phyloP scores from a whole-genome alignment of 116 monocot species.

The Dioscorea cayenensis region DNA sequence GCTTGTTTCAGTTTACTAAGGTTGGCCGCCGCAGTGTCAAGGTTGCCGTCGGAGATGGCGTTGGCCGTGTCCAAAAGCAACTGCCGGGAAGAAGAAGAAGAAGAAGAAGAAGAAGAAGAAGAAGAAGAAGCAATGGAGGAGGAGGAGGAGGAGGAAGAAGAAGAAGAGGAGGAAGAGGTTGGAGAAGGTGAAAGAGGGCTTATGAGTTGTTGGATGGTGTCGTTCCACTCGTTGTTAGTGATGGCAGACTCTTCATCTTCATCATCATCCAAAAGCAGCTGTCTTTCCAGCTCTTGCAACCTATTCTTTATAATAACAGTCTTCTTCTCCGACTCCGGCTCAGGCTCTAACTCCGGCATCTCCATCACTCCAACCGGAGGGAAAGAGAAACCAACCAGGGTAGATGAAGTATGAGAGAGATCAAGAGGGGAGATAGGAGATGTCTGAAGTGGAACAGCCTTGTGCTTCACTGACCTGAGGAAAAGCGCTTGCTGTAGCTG shows the following conservation, averaged over 20 bases:
- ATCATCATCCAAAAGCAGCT: slow-evolving; percentile 46
- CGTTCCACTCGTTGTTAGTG: slow-evolving; percentile 33
- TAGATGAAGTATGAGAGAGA: neutral
- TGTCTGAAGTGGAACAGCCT: slow-evolving; percentile 7
- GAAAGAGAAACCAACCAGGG: too few species aligned
- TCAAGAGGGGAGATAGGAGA: slow-evolving; percentile 20
- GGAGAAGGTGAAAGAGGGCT: slow-evolving; percentile 27
- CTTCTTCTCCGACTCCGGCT: slow-evolving; percentile 1
- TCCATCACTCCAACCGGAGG: too few species aligned
- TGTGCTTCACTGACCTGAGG: slow-evolving; percentile 35
- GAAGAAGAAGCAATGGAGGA: neutral
- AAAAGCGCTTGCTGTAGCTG: slow-evolving; percentile 5
- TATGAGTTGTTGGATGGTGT: slow-evolving; percentile 38
- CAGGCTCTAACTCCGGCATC: too few species aligned
- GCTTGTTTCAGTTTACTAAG: slow-evolving; percentile 25
- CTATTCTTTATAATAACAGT: slow-evolving; percentile 17
- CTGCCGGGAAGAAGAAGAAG: slow-evolving; percentile 27
- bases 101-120: slow-evolving; percentile 12
- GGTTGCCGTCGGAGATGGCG: slow-evolving; percentile 46
- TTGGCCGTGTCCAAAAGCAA: slow-evolving; percentile 42
- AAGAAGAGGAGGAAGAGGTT: too few species aligned
- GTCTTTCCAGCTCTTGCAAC: slow-evolving; percentile 53
- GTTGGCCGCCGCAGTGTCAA: slow-evolving; percentile 24
- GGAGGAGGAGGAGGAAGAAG: neutral
- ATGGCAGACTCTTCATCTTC: slow-evolving; percentile 4